These are phyloP conservation scores for Tolypocladium amazonense DNA, from an alignment of 2,329 filamentous ascomycete genomes.

Conservation along the genomic window DNA sequence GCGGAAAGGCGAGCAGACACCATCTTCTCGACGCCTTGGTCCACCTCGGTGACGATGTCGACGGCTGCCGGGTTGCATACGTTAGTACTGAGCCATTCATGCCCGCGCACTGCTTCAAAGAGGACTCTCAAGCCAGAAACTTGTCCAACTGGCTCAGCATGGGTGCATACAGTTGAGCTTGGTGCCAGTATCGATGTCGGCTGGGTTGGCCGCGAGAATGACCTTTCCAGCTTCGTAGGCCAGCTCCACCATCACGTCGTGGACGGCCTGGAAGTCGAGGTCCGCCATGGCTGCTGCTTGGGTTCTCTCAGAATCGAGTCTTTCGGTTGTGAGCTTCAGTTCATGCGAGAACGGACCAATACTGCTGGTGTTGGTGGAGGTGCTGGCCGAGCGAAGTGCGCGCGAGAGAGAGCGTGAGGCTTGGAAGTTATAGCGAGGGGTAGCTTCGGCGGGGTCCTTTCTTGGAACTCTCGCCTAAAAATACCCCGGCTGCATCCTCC, in stretches of 20 bases:
- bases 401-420: neutral
- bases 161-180: conserved; percentile 54
- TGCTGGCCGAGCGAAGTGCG: neutral
- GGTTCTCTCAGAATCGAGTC: neutral
- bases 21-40: conserved; percentile 54
- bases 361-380: neutral
- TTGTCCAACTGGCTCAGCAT: neutral
- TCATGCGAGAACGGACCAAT: neutral
- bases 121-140: neutral
- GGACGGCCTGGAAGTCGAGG: conserved; percentile 50
- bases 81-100: conserved; percentile 1
- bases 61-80: conserved; percentile 34
- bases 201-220: conserved; percentile 52
- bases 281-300: conserved; percentile 32
- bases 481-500: neutral
- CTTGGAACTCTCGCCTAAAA: neutral
- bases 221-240: conserved; percentile 54
- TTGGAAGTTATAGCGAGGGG: neutral
- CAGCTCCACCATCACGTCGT: conserved; percentile 47
- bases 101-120: neutral
- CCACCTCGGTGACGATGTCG: conserved; percentile 59
- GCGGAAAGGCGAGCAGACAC: conserved; percentile 40
- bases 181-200: conserved; percentile 43
- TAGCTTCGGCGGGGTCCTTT: neutral
- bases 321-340: neutral